phyloP scores from a whole-genome alignment of 805 yeast genomes.

The Wickerhamomyces canadensis region DNA sequence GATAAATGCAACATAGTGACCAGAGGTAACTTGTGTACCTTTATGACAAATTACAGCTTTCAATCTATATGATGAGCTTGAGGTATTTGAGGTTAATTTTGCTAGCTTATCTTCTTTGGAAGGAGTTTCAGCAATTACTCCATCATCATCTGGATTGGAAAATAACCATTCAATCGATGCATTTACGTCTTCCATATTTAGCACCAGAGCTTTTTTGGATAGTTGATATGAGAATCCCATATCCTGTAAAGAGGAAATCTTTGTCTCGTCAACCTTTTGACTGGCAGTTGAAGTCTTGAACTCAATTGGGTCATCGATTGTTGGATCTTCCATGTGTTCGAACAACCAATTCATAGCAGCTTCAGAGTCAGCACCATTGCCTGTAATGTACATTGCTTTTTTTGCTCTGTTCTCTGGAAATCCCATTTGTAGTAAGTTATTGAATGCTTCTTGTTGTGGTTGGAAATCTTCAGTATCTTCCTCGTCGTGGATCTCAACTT shows the following conservation, averaged over 20 bases:
- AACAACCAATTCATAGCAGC: conserved; percentile 88
- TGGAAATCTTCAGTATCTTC: conserved; percentile 32
- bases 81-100: conserved; percentile 5
- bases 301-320: conserved; percentile 48
- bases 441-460: conserved; percentile 52
- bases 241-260: conserved; percentile 41
- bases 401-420: conserved; percentile 62
- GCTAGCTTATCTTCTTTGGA: conserved; percentile 4
- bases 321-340: conserved; percentile 80
- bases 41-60: conserved; percentile 77
- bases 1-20: conserved; percentile 80
- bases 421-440: conserved; percentile 75
- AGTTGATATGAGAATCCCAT: conserved; percentile 77
- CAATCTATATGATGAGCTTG: conserved; percentile 37
- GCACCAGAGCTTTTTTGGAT: conserved; percentile 65
- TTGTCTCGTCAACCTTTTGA: conserved; percentile 29
- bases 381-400: conserved; percentile 69
- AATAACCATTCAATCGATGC: conserved; percentile 91
- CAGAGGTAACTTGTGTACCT: conserved; percentile 81
- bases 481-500: conserved; percentile 24
- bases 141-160: conserved; percentile 72
- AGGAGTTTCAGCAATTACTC: conserved; percentile 35
- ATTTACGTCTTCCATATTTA: conserved; percentile 58
- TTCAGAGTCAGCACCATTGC: conserved; percentile 52
- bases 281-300: conserved; percentile 6